Base-by-base conservation (phyloP, 768 basidiomycete species). In the Panaeolus cyanescens region DNA sequence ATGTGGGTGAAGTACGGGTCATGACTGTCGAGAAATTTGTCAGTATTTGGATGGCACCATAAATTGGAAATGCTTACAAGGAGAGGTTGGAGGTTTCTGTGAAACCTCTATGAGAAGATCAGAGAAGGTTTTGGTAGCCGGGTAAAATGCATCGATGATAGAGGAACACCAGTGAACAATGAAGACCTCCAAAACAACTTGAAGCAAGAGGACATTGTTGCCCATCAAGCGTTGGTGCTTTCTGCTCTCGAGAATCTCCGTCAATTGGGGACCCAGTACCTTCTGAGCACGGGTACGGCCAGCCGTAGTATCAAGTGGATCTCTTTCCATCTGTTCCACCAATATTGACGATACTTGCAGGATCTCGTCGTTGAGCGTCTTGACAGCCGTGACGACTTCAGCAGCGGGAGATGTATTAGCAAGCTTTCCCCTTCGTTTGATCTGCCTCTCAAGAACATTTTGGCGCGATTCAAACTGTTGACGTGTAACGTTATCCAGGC, bases 101-200 rank as follows among this genome's bases (percentile, higher is more conserved):
- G 64, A 63, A 54, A 69, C 56, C 40, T 69, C 65, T 22, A 71
- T 55, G 30, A 71, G 37, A 17, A 71, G 54, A 54, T 71, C 70
- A 19, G 67, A 64, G 30, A 71, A 71, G 7, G 68, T 66, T 15
- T 63, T 54, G 28, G 62, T 68, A 22, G 60, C 59, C 8, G 70
- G 70, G 39, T 71, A 71, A 60, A 36, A 64, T 9, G 63, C 70
- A 36, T 71, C 68, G 5, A 65, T 69, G 20, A 71, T 69, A 2
- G 62, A 34, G 22, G 62, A 62, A 59, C 67, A 68, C 70, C 70
- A 71, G 45, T 65, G 63, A 1, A 66, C 67, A 56, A 71, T 64
- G 50, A 71, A 69, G 8, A 69, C 64, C 42, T 69, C 67, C 42
- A 71, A 56, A 25, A 65, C 62, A 22, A 61, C 64, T 53, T 68